These are phyloP conservation scores for Papiliotrema laurentii DNA, from an alignment of 1,284 basidiomycete species.

Conservation along the genomic window DNA sequence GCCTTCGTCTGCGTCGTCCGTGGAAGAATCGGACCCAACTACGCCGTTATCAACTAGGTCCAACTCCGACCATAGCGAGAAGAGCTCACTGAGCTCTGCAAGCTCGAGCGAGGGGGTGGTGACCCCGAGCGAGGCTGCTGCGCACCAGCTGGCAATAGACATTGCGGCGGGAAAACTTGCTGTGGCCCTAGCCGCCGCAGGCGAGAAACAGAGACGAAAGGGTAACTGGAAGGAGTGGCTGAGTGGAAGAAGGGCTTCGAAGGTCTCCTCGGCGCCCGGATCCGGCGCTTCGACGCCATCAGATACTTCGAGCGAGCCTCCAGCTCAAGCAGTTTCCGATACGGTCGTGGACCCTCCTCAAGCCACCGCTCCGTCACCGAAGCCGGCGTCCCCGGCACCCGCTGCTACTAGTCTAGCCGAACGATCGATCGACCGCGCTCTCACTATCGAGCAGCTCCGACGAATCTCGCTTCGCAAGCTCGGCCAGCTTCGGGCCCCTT, in stretches of 20 bases:
- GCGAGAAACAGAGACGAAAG: conserved; percentile 12
- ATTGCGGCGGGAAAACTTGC: conserved; percentile 22
- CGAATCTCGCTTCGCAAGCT: conserved; percentile 34
- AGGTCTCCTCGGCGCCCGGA: neutral
- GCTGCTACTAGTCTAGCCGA: conserved; percentile 5
- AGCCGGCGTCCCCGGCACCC: conserved; percentile 11
- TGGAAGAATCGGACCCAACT: conserved; percentile 10
- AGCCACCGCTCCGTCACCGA: too few relatives aligned
- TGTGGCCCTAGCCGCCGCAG: conserved; percentile 21
- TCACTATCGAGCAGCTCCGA: conserved; percentile 25
- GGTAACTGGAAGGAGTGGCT: conserved; percentile 24
- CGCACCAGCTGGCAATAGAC: conserved; percentile 11
- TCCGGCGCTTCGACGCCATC: conserved; percentile 7
- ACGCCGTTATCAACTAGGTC: conserved; percentile 27
- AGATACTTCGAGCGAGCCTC: conserved; percentile 13
- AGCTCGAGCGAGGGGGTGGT: conserved; percentile 31
- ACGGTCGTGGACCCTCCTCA: conserved; percentile 11
- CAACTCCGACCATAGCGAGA: conserved; percentile 24
- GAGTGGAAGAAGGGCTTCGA: conserved; percentile 13
- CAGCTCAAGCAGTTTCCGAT: conserved; percentile 14
- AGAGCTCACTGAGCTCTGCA: conserved; percentile 25
- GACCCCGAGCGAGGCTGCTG: conserved; percentile 24
- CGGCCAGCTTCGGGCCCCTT: conserved; percentile 31
- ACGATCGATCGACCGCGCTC: neutral
- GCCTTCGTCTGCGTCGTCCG: neutral